A percentile compares a stretch with the other conserved stretches of the same genome.
phyloP scores from a whole-genome alignment of 768 basidiomycete genomes.

The Fistulinella prunicolor region DNA sequence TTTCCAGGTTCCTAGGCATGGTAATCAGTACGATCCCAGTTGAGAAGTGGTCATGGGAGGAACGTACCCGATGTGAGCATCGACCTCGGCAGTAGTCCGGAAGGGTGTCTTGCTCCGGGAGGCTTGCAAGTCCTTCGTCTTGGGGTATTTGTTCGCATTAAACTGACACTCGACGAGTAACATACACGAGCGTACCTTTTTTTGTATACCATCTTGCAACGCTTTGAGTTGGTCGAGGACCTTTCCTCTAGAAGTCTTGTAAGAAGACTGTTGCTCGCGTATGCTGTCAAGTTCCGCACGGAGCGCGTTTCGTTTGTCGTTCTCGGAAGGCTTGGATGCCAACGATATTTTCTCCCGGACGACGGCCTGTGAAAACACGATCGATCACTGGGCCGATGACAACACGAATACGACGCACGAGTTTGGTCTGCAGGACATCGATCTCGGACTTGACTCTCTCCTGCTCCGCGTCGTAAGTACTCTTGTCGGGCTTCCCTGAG shows the following conservation, averaged over 20 bases:
- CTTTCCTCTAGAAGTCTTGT: constrained; percentile 69
- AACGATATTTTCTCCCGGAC: constrained; percentile 75
- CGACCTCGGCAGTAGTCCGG: constrained; percentile 83
- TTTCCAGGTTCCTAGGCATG: constrained; percentile 67
- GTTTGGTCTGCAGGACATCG: constrained; percentile 72
- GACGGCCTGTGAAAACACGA: constrained; percentile 44
- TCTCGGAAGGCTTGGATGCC: constrained; percentile 56
- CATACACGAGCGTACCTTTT: constrained; percentile 56
- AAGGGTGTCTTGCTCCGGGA: constrained; percentile 74
- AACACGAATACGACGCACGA: constrained; percentile 53
- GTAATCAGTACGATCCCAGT: constrained; percentile 2
- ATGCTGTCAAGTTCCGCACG: constrained; percentile 79
- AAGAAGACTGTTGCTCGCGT: constrained; percentile 72
- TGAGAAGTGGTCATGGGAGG: neutral
- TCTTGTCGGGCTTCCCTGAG: constrained; percentile 79
- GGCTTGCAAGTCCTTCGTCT: constrained; percentile 87
- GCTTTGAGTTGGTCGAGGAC: constrained; percentile 75
- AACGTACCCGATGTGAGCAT: constrained; percentile 78
- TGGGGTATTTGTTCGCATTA: constrained; percentile 3
- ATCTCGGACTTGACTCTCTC: constrained; percentile 80
- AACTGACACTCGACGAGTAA: neutral
- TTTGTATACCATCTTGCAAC: constrained; percentile 72
- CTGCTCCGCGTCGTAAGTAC: constrained; percentile 81
- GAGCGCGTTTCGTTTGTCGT: constrained; percentile 70
- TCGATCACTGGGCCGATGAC: neutral